Evolutionary conservation across 192 early-diverging fungal species (phyloP).

Genomic region (Gamsiella multidivaricata): DNA sequence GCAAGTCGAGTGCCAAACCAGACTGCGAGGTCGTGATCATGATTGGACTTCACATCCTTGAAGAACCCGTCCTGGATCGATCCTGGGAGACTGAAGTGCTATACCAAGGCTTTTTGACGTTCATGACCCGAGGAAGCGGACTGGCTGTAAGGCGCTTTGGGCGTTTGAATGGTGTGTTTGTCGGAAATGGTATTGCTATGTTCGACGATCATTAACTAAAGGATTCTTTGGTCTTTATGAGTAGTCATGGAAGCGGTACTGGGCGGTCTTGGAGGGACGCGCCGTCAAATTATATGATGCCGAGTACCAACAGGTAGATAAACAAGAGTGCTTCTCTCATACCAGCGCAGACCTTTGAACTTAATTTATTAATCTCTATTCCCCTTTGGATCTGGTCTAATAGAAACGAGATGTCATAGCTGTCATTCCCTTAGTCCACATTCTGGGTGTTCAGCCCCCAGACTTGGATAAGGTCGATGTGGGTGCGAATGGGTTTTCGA

Average conservation of each 20-base stretch:
- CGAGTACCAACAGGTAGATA: slow-evolving; percentile 37
- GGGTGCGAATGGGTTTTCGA: slow-evolving; percentile 30
- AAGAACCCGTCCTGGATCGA: slow-evolving; percentile 37
- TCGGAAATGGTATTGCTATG: not conserved
- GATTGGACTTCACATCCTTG: slow-evolving; percentile 36
- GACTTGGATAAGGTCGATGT: slow-evolving; percentile 47
- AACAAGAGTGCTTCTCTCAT: not conserved
- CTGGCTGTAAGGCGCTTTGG: slow-evolving; percentile 16
- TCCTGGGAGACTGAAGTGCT: slow-evolving; percentile 36
- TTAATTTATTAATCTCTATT: not conserved
- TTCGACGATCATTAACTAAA: not conserved
- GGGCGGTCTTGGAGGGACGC: slow-evolving; percentile 42
- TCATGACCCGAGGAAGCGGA: slow-evolving; percentile 38
- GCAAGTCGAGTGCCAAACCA: slow-evolving; percentile 12
- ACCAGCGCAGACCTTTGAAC: not conserved
- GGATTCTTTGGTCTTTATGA: not conserved
- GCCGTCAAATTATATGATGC: slow-evolving; percentile 44
- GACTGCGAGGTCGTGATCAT: slow-evolving; percentile 43
- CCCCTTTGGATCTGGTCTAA: not conserved
- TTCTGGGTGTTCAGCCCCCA: slow-evolving; percentile 23
- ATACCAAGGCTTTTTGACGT: slow-evolving; percentile 35
- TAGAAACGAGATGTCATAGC: slow-evolving; percentile 28
- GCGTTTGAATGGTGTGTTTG: not conserved
- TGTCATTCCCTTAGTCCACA: slow-evolving; percentile 18
- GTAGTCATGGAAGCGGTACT: slow-evolving; percentile 46